Evolutionary conservation across 169 alveolate species (phyloP).

Genomic region (Eimeria acervulina): DNA sequence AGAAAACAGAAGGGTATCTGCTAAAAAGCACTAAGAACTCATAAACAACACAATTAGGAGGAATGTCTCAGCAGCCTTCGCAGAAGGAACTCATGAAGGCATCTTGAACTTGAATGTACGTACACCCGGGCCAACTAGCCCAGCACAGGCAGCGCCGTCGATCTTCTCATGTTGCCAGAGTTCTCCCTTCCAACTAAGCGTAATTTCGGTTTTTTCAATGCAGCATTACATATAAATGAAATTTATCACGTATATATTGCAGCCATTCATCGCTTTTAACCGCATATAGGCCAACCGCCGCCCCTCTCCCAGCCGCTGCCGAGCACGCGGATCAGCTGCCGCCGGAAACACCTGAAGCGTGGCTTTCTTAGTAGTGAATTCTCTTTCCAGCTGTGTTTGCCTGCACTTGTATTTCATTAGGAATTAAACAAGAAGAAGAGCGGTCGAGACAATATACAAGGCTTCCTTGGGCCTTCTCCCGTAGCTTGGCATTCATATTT

Average conservation of each 20-base stretch:
- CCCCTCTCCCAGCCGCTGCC: slow-evolving; percentile 22
- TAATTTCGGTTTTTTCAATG: neutral
- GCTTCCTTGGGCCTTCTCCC: slow-evolving; percentile 1
- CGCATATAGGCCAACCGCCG: neutral
- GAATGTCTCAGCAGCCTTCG: neutral
- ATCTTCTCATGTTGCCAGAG: neutral
- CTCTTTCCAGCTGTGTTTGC: neutral
- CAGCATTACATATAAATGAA: neutral
- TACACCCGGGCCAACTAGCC: neutral
- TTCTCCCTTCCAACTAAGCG: neutral
- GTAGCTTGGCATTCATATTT: neutral
- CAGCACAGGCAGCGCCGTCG: neutral
- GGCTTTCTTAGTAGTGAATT: neutral
- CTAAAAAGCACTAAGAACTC: neutral
- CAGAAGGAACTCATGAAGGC: neutral
- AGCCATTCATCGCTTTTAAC: no score
- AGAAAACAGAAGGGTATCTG: neutral
- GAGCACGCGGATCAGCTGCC: neutral
- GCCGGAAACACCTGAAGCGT: neutral
- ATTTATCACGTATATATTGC: neutral
- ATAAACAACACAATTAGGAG: neutral
- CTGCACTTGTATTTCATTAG: neutral
- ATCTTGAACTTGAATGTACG: neutral
- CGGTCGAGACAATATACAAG: neutral
- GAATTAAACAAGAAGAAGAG: neutral